phyloP scores from a whole-genome alignment of 2,329 filamentous ascomycete genomes.

The Fusarium annulatum region DNA sequence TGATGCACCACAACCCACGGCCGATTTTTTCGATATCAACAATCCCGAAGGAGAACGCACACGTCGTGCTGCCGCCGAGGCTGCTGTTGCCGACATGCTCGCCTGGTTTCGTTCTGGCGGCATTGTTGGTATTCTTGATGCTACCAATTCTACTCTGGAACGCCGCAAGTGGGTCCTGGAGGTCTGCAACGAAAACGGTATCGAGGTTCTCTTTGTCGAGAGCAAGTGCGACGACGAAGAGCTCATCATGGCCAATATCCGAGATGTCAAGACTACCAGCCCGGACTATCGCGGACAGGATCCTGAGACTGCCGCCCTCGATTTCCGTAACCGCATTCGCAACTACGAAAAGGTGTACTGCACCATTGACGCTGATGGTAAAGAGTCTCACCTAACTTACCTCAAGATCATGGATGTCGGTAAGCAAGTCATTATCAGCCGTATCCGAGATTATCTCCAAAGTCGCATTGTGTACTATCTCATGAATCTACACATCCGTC shows the following conservation, averaged over 20 bases:
- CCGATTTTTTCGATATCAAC: conserved; percentile 93
- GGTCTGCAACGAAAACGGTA: conserved; percentile 76
- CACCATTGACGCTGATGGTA: conserved; percentile 82
- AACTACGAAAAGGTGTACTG: conserved; percentile 99
- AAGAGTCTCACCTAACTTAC: conserved; percentile 90
- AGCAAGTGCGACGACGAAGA: conserved; percentile 97
- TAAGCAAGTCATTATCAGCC: conserved; percentile 96
- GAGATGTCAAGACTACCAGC: conserved; percentile 95
- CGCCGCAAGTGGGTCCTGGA: conserved; percentile 93
- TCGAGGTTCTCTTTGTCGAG: conserved; percentile 96
- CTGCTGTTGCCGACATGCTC: conserved; percentile 92
- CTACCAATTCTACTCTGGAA: conserved; percentile 93
- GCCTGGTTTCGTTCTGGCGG: conserved; percentile 87
- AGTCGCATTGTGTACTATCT: conserved; percentile 97
- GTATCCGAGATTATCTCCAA: conserved; percentile 95
- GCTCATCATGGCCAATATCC: conserved; percentile 97
- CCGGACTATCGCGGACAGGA: conserved; percentile 96
- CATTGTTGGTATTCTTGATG: conserved; percentile 92
- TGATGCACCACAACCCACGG: conserved; percentile 88
- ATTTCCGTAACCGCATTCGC: conserved; percentile 93
- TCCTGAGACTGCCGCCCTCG: conserved; percentile 87
- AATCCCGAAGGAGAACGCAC: conserved; percentile 92
- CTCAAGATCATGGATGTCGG: conserved; percentile 98
- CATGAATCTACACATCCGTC: conserved; percentile 98
- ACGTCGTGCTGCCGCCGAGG: conserved; percentile 88